Conservation (phyloP, 345 rosid species). For the Murraya koenigii region DNA sequence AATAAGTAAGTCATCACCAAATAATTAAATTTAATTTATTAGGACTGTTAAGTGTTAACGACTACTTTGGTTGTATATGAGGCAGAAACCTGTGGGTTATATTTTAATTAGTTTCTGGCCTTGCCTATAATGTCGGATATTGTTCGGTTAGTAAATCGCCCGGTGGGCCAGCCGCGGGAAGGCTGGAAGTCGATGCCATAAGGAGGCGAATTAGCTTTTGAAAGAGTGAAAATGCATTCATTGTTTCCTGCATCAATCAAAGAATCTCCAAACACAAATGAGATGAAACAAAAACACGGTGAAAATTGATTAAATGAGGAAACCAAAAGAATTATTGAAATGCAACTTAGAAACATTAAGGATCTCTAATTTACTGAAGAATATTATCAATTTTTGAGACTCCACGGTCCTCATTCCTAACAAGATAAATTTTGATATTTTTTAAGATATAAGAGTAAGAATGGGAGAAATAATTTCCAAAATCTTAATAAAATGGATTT, state of each 20-base stretch:
- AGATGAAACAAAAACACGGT: constrained; percentile 16
- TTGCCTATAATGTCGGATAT: constrained; percentile 38
- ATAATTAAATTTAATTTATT: too few species aligned
- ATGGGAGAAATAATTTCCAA: too few species aligned
- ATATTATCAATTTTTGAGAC: not conserved
- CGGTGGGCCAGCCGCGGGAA: constrained; percentile 58
- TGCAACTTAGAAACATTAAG: not conserved
- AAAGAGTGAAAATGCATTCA: constrained; percentile 41
- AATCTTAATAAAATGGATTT: too few species aligned
- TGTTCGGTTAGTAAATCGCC: constrained; percentile 58
- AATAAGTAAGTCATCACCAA: too few species aligned
- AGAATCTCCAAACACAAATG: constrained; percentile 59
- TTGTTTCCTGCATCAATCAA: constrained; percentile 61
- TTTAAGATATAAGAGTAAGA: too few species aligned
- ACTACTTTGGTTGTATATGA: too few species aligned
- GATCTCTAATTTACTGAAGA: constrained; percentile 5
- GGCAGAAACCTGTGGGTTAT: too few species aligned
- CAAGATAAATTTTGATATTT: too few species aligned
- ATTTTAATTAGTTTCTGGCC: not conserved
- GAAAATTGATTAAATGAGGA: not conserved
- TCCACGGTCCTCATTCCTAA: too few species aligned
- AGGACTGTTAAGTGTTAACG: too few species aligned
- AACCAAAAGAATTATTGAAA: not conserved
- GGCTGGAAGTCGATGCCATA: constrained; percentile 62
- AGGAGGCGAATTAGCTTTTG: constrained; percentile 52